A percentile compares a stretch with the other conserved stretches of the same genome.
phyloP scores from a whole-genome alignment of 306 rosid species.

The Trichosanthes cucumerina region DNA sequence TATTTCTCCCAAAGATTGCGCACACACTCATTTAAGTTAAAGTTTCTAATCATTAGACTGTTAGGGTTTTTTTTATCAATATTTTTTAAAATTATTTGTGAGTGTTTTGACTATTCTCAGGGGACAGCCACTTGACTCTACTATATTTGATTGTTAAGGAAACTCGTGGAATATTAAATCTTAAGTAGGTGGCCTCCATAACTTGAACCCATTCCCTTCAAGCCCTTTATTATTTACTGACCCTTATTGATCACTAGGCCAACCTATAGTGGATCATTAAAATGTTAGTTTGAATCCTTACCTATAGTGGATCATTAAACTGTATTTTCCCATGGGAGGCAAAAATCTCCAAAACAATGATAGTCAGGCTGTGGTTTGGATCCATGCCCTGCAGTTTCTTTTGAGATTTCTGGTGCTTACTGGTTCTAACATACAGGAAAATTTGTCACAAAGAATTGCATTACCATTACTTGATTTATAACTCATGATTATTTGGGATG shows the following conservation, averaged over 20 bases:
- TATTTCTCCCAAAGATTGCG: background rate
- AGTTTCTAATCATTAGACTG: background rate
- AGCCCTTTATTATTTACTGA: no score
- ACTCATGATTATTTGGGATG: background rate
- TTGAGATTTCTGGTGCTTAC: background rate
- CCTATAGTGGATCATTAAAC: background rate
- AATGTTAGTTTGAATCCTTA: background rate
- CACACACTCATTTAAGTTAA: background rate
- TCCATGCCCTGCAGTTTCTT: background rate
- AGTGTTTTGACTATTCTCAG: no score
- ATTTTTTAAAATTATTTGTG: no score
- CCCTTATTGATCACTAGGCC: no score
- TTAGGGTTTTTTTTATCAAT: no score
- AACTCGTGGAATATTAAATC: no score
- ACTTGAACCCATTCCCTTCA: no score
- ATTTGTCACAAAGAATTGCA: background rate
- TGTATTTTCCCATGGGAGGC: background rate
- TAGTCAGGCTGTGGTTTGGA: background rate
- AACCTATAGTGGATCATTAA: background rate
- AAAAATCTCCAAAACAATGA: background rate
- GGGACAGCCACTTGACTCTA: no score
- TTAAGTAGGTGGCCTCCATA: no score
- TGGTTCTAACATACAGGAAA: background rate
- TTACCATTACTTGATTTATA: background rate
- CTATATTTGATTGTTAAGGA: no score